phyloP scores from a whole-genome alignment of 1,139 yeast genomes.

The Debaryomyces subglobosus region DNA sequence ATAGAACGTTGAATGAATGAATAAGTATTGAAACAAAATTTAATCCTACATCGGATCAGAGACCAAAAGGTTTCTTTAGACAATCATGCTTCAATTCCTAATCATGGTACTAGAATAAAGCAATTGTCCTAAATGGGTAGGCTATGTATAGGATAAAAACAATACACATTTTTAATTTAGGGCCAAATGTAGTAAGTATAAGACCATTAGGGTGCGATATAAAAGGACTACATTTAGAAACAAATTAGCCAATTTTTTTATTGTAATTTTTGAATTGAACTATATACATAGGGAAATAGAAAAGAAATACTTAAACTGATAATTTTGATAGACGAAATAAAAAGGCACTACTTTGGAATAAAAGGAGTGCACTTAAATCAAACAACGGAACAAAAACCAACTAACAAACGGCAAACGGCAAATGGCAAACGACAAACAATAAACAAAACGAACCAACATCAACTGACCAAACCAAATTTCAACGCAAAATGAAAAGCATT shows the following conservation, averaged over 20 bases:
- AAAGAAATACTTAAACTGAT: constrained; percentile 1
- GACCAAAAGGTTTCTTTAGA: not conserved
- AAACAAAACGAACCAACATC: constrained; percentile 6
- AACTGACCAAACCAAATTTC: constrained; percentile 8
- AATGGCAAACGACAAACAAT: not conserved
- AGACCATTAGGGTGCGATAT: constrained; percentile 3
- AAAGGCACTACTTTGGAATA: not conserved
- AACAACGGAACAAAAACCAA: not conserved
- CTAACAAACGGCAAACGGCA: not conserved
- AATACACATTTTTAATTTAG: not conserved
- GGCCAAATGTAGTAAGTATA: not conserved
- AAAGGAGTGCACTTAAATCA: not conserved
- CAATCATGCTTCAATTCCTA: not conserved
- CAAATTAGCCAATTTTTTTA: not conserved
- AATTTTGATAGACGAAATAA: constrained; percentile 1
- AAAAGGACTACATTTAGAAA: not conserved
- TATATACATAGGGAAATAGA: constrained; percentile 5
- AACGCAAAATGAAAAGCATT: constrained; percentile 4
- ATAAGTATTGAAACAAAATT: not conserved
- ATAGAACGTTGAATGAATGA: not conserved
- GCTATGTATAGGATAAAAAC: not conserved
- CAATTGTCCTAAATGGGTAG: not conserved
- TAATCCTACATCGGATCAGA: not conserved
- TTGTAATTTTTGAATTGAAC: constrained; percentile 5
- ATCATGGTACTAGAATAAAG: not conserved